Percentiles rank a stretch among this genome's conserved stretches.
Evolutionary conservation across 306 rosid species (phyloP).

Genomic region (Quercus berberidifolia): DNA sequence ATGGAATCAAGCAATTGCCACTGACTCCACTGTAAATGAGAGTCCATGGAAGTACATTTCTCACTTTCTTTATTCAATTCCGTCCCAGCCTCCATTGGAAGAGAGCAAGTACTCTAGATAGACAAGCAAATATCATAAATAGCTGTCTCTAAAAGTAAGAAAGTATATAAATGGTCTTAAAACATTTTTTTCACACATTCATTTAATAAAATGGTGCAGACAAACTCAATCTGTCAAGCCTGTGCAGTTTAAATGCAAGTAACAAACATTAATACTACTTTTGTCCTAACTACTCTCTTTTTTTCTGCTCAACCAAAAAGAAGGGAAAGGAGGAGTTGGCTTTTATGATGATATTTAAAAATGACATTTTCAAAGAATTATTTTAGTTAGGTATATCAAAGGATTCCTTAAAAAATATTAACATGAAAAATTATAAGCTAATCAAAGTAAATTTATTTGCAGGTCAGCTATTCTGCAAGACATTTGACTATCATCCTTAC

Average conservation of each 20-base stretch:
- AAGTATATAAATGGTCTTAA: background rate
- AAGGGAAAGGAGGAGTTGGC: background rate
- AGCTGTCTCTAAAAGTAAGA: background rate
- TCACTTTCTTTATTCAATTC: constrained; percentile 24
- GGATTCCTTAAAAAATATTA: background rate
- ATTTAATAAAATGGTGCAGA: background rate
- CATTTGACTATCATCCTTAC: background rate
- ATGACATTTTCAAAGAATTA: too few relatives aligned
- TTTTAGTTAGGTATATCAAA: too few relatives aligned
- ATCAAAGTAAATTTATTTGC: background rate
- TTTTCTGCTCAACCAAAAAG: background rate
- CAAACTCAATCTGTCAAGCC: background rate
- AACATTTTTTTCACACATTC: background rate
- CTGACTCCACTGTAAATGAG: constrained; percentile 57
- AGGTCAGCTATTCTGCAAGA: background rate
- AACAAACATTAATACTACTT: background rate
- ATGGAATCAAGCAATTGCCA: constrained; percentile 84
- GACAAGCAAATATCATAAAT: background rate
- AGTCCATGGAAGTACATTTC: constrained; percentile 17
- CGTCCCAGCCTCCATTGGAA: constrained; percentile 19
- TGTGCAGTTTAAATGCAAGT: background rate
- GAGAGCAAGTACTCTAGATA: constrained; percentile 5
- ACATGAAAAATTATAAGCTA: background rate
- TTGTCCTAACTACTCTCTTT: too few relatives aligned
- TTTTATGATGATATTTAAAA: background rate